A percentile compares a stretch with the other conserved stretches of the same genome.
These are phyloP conservation scores for Fusarium phyllophilum DNA, from an alignment of 2,329 filamentous ascomycete species.

Conservation along the genomic window DNA sequence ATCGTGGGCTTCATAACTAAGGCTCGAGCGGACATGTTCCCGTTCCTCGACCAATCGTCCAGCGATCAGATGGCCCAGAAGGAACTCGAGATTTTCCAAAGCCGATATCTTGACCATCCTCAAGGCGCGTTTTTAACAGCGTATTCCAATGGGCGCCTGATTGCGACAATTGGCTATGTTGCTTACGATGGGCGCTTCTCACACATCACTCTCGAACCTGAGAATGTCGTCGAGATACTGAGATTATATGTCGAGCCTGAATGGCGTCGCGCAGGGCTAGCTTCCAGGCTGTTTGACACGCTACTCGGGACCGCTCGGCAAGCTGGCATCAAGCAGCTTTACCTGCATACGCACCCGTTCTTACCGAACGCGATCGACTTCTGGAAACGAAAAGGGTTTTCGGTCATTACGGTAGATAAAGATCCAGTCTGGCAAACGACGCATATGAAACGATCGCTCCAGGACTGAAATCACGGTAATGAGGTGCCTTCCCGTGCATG, in stretches of 20 bases:
- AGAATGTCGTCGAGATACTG: conserved; percentile 41
- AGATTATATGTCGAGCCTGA: conserved; percentile 43
- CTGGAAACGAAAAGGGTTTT: conserved; percentile 43
- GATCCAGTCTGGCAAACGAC: conserved; percentile 45
- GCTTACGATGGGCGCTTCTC: conserved; percentile 43
- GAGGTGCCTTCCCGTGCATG: not conserved
- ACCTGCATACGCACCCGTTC: conserved; percentile 46
- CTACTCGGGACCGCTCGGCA: conserved; percentile 27
- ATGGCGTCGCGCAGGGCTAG: conserved; percentile 43
- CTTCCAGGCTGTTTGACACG: conserved; percentile 36
- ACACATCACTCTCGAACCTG: conserved; percentile 24
- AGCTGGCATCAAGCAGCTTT: conserved; percentile 33
- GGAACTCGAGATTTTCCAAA: conserved; percentile 36
- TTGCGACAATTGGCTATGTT: conserved; percentile 43
- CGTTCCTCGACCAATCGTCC: conserved; percentile 36
- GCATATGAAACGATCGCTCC: conserved; percentile 35
- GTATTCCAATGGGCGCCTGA: conserved; percentile 9
- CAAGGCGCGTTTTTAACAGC: conserved; percentile 40
- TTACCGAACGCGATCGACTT: conserved; percentile 40
- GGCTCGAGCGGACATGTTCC: conserved; percentile 45
- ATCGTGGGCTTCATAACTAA: conserved; percentile 38
- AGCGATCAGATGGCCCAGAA: conserved; percentile 20
- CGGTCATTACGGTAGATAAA: conserved; percentile 31
- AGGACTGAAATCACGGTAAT: not conserved
- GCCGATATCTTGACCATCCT: conserved; percentile 37